Conservation (phyloP, 768 basidiomycete genomes). For the Serendipita vermifera region DNA sequence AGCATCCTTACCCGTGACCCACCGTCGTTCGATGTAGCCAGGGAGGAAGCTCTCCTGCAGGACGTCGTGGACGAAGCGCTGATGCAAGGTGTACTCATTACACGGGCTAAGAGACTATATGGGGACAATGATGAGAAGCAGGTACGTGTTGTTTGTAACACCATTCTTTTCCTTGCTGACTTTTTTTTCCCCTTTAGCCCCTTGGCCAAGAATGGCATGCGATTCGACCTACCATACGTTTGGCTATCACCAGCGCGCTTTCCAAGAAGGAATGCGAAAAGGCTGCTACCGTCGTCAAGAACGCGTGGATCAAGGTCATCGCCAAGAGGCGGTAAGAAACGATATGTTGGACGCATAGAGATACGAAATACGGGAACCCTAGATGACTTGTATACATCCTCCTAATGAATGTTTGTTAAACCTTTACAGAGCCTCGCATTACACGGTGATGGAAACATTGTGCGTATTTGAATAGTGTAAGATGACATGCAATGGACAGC, state of each 20-base stretch:
- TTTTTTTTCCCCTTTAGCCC: not conserved
- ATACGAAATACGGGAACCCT: not conserved
- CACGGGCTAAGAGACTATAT: constrained; percentile 60
- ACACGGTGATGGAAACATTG: not conserved
- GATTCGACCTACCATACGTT: constrained; percentile 66
- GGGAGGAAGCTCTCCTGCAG: constrained; percentile 73
- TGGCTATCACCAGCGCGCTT: constrained; percentile 68
- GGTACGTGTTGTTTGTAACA: not conserved
- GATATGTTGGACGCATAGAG: not conserved
- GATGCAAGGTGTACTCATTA: constrained; percentile 71
- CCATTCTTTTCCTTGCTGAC: not conserved
- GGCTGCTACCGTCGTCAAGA: constrained; percentile 49
- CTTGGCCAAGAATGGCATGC: constrained; percentile 75
- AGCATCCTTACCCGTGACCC: constrained; percentile 31
- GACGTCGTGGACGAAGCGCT: constrained; percentile 85
- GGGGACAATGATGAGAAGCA: not conserved
- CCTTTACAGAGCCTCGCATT: not conserved
- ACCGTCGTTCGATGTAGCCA: constrained; percentile 38
- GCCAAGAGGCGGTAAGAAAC: not conserved
- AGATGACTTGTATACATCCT: not conserved
- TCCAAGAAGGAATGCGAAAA: constrained; percentile 88
- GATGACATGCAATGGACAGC: not conserved
- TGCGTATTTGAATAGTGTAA: not conserved
- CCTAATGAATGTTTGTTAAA: not conserved
- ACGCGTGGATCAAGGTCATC: not conserved